A percentile compares a stretch with the other conserved stretches of the same genome.
phyloP scores from a whole-genome alignment of 192 early-diverging fungal genomes.

The Paraglomus occultum region DNA sequence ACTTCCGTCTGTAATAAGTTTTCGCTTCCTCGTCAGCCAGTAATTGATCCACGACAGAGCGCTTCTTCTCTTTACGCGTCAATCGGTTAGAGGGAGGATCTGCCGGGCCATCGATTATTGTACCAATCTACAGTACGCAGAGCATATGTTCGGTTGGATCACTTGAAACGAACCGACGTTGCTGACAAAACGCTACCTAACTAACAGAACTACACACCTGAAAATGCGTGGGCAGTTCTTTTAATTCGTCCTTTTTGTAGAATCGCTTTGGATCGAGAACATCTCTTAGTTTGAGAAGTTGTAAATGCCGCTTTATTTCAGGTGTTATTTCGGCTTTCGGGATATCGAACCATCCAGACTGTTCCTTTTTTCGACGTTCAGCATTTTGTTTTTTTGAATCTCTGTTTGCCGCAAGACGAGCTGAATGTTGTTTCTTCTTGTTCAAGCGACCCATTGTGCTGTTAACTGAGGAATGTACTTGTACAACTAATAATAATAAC shows the following conservation, averaged over 20 bases:
- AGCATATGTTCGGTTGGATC: background rate
- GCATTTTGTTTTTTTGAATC: too few species aligned
- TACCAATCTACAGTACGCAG: slow-evolving; percentile 51
- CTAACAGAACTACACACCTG: slow-evolving; percentile 50
- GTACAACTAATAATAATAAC: too few species aligned
- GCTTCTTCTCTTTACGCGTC: slow-evolving; percentile 79
- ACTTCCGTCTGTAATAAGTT: slow-evolving; percentile 87
- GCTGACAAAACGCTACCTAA: background rate
- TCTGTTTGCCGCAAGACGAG: too few species aligned
- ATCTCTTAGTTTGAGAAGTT: slow-evolving; percentile 79
- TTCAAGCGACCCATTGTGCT: background rate
- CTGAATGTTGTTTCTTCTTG: slow-evolving; percentile 34
- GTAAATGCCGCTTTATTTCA: slow-evolving; percentile 87
- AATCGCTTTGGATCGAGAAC: slow-evolving; percentile 91
- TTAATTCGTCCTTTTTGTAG: slow-evolving; percentile 75
- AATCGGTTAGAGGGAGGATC: slow-evolving; percentile 90
- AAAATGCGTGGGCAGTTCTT: slow-evolving; percentile 84
- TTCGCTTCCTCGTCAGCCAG: slow-evolving; percentile 71
- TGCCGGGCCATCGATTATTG: slow-evolving; percentile 79
- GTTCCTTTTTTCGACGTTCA: slow-evolving; percentile 15
- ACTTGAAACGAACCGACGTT: background rate
- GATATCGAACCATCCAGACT: slow-evolving; percentile 88
- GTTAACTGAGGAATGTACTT: too few species aligned
- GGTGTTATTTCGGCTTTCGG: slow-evolving; percentile 78
- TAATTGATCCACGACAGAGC: slow-evolving; percentile 86